Evolutionary conservation across 2,329 filamentous ascomycete species (phyloP), one percentile per base, ranked within the genome.

Genomic region (Xylaria sp.): DNA sequence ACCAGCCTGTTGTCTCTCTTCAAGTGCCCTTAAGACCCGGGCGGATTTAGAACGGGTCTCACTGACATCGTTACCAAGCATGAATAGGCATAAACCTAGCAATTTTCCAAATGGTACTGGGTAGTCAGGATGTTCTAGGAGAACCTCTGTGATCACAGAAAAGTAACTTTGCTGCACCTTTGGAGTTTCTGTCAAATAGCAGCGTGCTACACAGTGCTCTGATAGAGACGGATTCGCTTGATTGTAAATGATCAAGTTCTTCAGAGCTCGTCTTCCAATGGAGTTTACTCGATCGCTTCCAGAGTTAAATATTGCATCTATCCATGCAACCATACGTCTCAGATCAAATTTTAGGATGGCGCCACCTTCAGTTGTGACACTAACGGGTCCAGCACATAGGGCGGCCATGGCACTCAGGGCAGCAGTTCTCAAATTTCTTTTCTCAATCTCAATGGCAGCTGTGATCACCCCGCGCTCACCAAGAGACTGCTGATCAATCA

Each of bases 81-180:
- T 97, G 76, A 96, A 97, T 3, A 99, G 84, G 51, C 94, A 94
- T 27, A 97, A 88, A 10, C 92, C 93, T 2, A 99, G 83, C 1
- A 97, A 85, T 77, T 93, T 96, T 94, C 94, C 98, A 75, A 97
- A 97, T 0, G 92, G 90, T 27, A 92, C 89, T 0, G 90, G 90
- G 72, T 96, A 96, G 72, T 94, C 90, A n/a, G 89, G 86, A 59
- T 94, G 86, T 70, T 97, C 91, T 44, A 92, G 89, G 11, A 99
- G 84, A 6, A 99, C 93, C 74, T 97, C 89, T 0, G 91, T 93
- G 3, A 97, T 92, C 0, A 98, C 95, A 47, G 93, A 90, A 74
- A 99, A 98, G 80, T 98, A 99, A 81, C 94, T 97, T 74, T 96
- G 93, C 5, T 97, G 85, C 0, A 96, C 90, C 77, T 97, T 97